Evolutionary conservation across 2,329 filamentous ascomycete genomes (phyloP).

Genomic region (Pyricularia pennisetigena): DNA sequence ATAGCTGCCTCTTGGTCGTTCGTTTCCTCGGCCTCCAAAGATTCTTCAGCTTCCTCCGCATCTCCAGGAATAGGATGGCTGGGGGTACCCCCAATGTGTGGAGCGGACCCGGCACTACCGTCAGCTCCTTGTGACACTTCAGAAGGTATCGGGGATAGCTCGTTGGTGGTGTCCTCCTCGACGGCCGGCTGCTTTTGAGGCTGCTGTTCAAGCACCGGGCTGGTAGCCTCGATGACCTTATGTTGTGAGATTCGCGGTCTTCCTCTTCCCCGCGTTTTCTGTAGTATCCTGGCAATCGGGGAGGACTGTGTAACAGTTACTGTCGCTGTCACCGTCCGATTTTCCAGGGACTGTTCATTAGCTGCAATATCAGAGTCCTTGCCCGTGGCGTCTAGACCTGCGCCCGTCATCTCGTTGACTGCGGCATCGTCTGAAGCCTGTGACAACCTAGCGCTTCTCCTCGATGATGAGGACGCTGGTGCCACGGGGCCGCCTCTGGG

Average conservation of each 20-base stretch:
- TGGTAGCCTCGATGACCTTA: not conserved
- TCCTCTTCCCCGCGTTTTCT: not conserved
- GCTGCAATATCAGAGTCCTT: not conserved
- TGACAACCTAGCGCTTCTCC: not conserved
- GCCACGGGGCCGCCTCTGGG: not conserved
- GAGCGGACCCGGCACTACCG: slow-evolving; percentile 10
- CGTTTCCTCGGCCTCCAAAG: slow-evolving; percentile 30
- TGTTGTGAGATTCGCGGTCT: not conserved
- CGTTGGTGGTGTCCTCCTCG: not conserved
- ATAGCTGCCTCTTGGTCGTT: slow-evolving; percentile 30
- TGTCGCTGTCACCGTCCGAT: not conserved
- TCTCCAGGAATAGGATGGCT: slow-evolving; percentile 9
- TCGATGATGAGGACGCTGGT: not conserved
- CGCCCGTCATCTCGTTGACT: slow-evolving; percentile 19
- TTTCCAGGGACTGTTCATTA: slow-evolving; percentile 11
- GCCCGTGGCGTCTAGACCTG: not conserved
- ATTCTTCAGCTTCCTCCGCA: slow-evolving; percentile 15
- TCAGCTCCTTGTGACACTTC: slow-evolving; percentile 14
- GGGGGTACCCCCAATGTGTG: not conserved
- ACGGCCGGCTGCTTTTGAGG: not conserved
- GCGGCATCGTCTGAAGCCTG: not conserved
- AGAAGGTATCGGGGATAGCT: slow-evolving; percentile 3
- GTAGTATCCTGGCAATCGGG: not conserved
- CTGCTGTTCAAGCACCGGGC: not conserved
- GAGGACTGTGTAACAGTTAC: slow-evolving; percentile 1